phyloP scores from a whole-genome alignment of 371 early-diverging fungal species.

The Thermomucor indicae-seudaticae region DNA sequence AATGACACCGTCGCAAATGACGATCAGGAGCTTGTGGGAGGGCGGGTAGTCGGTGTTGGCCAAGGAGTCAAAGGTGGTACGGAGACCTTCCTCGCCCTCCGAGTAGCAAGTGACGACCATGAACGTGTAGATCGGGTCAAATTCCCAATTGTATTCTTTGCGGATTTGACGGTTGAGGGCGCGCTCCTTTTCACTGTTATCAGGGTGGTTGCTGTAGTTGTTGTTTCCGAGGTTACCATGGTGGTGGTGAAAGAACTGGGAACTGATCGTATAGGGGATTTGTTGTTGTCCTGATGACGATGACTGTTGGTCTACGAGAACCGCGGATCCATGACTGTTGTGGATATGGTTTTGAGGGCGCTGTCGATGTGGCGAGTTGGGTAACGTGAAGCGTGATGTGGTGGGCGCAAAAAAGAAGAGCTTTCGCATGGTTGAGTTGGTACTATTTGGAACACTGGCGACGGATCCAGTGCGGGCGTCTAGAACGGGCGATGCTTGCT shows the following conservation, averaged over 20 bases:
- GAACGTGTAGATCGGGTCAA: slow-evolving; percentile 44
- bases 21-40: slow-evolving; percentile 78
- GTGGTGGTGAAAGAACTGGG: slow-evolving; percentile 10
- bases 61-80: slow-evolving; percentile 87
- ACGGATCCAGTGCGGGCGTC: slow-evolving; percentile 3
- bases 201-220: not conserved
- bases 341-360: not conserved
- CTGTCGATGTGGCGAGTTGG: slow-evolving; percentile 11
- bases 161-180: slow-evolving; percentile 16
- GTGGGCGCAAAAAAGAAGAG: slow-evolving; percentile 34
- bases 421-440: slow-evolving; percentile 3
- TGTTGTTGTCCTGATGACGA: slow-evolving; percentile 12
- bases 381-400: slow-evolving; percentile 44
- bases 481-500: not conserved
- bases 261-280: slow-evolving; percentile 9
- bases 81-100: slow-evolving; percentile 80
- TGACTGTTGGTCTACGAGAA: not conserved
- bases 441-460: not conserved
- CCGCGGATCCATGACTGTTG: not conserved
- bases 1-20: slow-evolving; percentile 80
- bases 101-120: slow-evolving; percentile 80
- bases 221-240: slow-evolving; percentile 1
- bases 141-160: slow-evolving; percentile 43
- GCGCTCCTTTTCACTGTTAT: slow-evolving; percentile 2
- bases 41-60: slow-evolving; percentile 79